Percentiles rank a stretch among this genome's conserved stretches.
phyloP scores from a whole-genome alignment of 163 green algal species.

The Dunaliella salina region DNA sequence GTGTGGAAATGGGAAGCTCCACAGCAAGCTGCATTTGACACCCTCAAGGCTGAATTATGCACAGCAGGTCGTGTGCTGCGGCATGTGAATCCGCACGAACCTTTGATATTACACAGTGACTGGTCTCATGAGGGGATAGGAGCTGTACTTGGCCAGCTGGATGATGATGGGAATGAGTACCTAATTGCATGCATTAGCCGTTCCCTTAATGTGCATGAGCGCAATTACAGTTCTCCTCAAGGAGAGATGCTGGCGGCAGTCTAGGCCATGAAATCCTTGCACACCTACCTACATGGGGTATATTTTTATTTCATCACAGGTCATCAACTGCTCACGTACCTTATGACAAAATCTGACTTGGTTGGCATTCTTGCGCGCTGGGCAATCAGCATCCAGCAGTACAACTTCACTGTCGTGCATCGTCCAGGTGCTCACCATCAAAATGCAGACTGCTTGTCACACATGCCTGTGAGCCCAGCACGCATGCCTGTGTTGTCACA shows the following conservation, averaged over 20 bases:
- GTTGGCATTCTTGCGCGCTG: constrained; percentile 28
- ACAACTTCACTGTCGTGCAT: constrained; percentile 28
- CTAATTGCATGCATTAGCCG: constrained; percentile 29
- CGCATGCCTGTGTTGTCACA: no score
- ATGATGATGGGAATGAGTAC: constrained; percentile 28
- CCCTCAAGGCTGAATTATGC: not conserved
- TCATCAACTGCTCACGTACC: constrained; percentile 28
- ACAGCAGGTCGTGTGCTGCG: not conserved
- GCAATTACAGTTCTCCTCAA: no score
- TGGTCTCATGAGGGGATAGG: not conserved
- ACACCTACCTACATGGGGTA: constrained; percentile 27
- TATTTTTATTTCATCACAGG: constrained; percentile 33
- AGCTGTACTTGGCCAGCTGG: constrained; percentile 19
- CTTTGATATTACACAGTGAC: not conserved
- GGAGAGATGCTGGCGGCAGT: constrained; percentile 30
- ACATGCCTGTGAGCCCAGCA: no score
- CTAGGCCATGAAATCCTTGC: constrained; percentile 22
- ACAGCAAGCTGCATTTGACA: not conserved
- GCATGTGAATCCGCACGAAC: not conserved
- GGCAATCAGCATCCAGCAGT: constrained; percentile 27
- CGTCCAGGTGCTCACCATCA: constrained; percentile 16
- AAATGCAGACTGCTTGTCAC: constrained; percentile 27
- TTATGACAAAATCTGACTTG: constrained; percentile 26
- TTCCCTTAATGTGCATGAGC: no score
- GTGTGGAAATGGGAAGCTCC: not conserved